Evolutionary conservation across 441 rosid genomes (phyloP), one percentile per base, ranked within the genome.

Genomic region (Pelargonium fulgidum): DNA sequence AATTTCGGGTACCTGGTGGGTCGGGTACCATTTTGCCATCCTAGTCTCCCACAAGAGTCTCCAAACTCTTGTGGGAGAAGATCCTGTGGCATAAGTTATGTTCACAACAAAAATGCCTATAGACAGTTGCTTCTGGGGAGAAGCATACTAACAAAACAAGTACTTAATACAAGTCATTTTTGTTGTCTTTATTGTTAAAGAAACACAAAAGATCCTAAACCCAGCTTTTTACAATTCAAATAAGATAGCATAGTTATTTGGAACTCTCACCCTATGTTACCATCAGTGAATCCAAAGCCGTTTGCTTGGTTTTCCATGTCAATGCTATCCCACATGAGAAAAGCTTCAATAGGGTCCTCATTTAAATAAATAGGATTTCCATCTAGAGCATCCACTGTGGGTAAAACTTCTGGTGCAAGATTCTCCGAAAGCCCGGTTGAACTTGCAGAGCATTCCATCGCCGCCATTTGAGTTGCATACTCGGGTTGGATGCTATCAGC

Each of bases 371-470:
- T 7, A 47, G 13, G 6, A 6, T 9, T 17, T n/a, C 12, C 20
- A 52, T 29, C 71, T 20, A 3, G 36, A 19, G 24, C 48, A 9
- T 48, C 42, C 52, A 8, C 20, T 17, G 65, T 36, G 12, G 64
- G 47, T 61, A 68, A 74, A 26, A 13, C 62, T 63, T 70, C 69
- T 52, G 10, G 75, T 59, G 26, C 11, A 22, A 65, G 39, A 70
- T 66, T 36, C 9, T 41, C 19, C 3, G 63, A 22, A 33, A 41
- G n/a, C 61, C 64, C 68, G 10, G 0, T n/a, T 12, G 71, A 19
- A 68, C 42, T 61, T 17, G 39, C 19, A 8, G 48, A 67, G n/a
- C 29, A 62, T 62, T 9, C n/a, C 8, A 7, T 52, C 64, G 16
- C 52, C 67, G 16, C 52, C 67, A 68, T n/a, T 50, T 19, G 14